A percentile compares a stretch with the other conserved stretches of the same genome.
Conservation (phyloP, 2,329 filamentous ascomycete genomes). For the Trichoderma asperellum region DNA sequence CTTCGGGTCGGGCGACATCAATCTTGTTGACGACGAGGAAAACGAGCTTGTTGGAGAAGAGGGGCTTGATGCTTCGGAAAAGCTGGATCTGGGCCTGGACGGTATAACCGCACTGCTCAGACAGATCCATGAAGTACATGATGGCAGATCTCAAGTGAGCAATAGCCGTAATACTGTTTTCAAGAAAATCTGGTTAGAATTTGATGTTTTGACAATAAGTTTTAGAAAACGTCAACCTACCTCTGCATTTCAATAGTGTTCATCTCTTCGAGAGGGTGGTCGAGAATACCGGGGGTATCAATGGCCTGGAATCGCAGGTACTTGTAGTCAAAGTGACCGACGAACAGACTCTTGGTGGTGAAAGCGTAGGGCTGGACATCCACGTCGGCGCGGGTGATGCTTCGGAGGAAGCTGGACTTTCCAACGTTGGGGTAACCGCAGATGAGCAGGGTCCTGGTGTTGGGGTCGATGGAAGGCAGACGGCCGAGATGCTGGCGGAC, state of each 20-base stretch:
- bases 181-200: constrained; percentile 6
- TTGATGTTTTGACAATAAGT: not conserved
- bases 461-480: constrained; percentile 97
- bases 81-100: constrained; percentile 91
- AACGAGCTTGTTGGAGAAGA: constrained; percentile 96
- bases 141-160: constrained; percentile 94
- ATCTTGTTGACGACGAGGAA: constrained; percentile 99
- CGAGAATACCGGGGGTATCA: constrained; percentile 96
- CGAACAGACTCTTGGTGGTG: constrained; percentile 96
- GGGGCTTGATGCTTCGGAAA: constrained; percentile 93
- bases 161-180: constrained; percentile 82
- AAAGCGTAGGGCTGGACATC: constrained; percentile 98
- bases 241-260: constrained; percentile 98
- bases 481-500: constrained; percentile 90
- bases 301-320: constrained; percentile 69
- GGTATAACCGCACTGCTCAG: constrained; percentile 94
- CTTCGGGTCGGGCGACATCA: constrained; percentile 84
- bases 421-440: constrained; percentile 98
- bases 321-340: constrained; percentile 98
- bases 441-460: constrained; percentile 92
- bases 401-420: constrained; percentile 94
- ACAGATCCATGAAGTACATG: constrained; percentile 97
- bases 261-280: constrained; percentile 98
- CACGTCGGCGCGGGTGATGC: constrained; percentile 90
- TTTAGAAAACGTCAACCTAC: constrained; percentile 22